These are phyloP conservation scores for Diplosphaera chodatii DNA, from an alignment of 139 green algal genomes.

Conservation along the genomic window DNA sequence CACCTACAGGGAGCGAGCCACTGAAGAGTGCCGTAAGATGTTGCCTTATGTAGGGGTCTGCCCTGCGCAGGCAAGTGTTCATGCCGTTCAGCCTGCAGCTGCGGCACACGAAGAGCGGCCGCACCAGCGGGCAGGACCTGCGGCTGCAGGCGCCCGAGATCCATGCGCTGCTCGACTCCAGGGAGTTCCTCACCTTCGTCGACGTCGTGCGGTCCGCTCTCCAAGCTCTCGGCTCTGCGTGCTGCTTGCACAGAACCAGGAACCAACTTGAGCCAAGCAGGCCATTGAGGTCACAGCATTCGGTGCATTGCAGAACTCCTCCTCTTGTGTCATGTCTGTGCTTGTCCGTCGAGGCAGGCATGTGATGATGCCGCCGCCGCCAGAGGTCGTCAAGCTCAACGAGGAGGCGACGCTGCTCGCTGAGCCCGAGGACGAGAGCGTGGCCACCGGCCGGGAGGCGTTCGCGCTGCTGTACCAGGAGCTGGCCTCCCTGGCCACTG, in stretches of 20 bases:
- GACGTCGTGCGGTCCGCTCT: conserved; percentile 33
- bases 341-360: background rate
- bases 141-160: conserved; percentile 35
- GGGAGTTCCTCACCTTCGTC: conserved; percentile 61
- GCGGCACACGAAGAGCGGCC: conserved; percentile 24
- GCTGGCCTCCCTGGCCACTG: conserved; percentile 6
- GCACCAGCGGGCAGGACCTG: conserved; percentile 13
- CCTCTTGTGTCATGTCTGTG: too few species aligned
- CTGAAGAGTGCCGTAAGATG: too few species aligned
- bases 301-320: too few species aligned
- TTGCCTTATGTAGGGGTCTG: too few species aligned
- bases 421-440: conserved; percentile 18
- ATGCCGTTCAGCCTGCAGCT: conserved; percentile 45
- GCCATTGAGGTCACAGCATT: too few species aligned
- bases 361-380: conserved; percentile 8
- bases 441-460: conserved; percentile 14
- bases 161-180: conserved; percentile 44
- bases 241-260: too few species aligned
- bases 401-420: conserved; percentile 16
- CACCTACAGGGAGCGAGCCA: too few species aligned
- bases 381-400: conserved; percentile 14
- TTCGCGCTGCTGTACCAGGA: conserved; percentile 25
- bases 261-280: too few species aligned
- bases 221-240: too few species aligned
- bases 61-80: conserved; percentile 28